Evolutionary conservation across 352 stramenopile genomes (phyloP).

Genomic region (Pythium phragmiticola): DNA sequence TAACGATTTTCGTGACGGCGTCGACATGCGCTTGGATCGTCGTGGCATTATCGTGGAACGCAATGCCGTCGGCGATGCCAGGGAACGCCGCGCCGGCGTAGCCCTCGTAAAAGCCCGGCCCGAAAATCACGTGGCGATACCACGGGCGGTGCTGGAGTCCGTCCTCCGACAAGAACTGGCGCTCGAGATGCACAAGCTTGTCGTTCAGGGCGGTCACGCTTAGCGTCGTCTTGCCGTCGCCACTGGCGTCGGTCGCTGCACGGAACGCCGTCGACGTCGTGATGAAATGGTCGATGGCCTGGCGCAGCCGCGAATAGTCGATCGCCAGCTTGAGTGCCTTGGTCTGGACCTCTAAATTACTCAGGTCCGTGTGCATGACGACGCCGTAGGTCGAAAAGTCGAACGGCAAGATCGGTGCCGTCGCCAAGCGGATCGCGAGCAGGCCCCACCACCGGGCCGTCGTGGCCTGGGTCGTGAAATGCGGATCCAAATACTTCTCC

Average conservation of each 20-base stretch:
- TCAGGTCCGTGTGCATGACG: slow-evolving; percentile 33
- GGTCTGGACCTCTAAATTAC: slow-evolving; percentile 8
- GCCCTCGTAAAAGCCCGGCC: slow-evolving; percentile 11
- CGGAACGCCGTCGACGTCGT: background rate
- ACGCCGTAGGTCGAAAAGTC: slow-evolving; percentile 26
- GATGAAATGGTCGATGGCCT: slow-evolving; percentile 12
- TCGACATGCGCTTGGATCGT: slow-evolving; percentile 8
- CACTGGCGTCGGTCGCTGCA: background rate
- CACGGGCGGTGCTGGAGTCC: slow-evolving; percentile 10
- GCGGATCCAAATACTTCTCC: slow-evolving; percentile 43
- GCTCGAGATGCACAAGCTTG: slow-evolving; percentile 13
- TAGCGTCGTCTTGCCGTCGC: background rate
- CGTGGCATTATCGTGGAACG: slow-evolving; percentile 13
- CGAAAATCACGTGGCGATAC: slow-evolving; percentile 15
- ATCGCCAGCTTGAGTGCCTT: slow-evolving; percentile 8
- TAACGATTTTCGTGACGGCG: background rate
- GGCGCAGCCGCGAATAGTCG: slow-evolving; percentile 7
- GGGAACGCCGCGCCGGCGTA: slow-evolving; percentile 11
- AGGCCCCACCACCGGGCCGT: slow-evolving; percentile 38
- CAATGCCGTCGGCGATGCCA: slow-evolving; percentile 9
- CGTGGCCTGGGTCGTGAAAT: slow-evolving; percentile 35
- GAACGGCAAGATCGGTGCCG: slow-evolving; percentile 23
- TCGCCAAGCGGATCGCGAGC: slow-evolving; percentile 37
- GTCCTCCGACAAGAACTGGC: slow-evolving; percentile 13
- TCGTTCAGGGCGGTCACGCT: slow-evolving; percentile 1